Base-by-base conservation (phyloP, 176 grass and related monocot genomes). In the Alloteropsis semialata region DNA sequence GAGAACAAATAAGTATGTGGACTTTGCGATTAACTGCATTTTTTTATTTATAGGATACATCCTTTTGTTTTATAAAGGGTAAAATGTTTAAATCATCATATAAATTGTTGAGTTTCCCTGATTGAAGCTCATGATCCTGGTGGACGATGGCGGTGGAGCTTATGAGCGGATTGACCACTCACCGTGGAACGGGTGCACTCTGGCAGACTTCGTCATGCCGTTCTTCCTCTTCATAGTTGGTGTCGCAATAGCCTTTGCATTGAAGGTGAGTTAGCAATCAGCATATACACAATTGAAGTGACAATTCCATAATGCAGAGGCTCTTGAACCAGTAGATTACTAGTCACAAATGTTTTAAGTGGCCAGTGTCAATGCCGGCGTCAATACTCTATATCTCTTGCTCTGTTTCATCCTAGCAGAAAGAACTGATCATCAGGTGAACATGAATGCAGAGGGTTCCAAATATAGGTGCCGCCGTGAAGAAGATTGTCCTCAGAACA, bases 141-240 rank as follows among this genome's bases (percentile, higher is more conserved):
- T 98, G 61, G 96, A 98, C 32, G 96, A 92, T 42, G 92, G 87
- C 15, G 92, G 96, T 5, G 96, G 67, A 8, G 91, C 90, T 27
- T 98, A 90, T 38, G 89, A 90, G 48, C 59, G 86, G 55, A 98
- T 98, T 27, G 90, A 92, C 21, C 96, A 98, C 67, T 86, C 81
- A 1, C 92, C 96, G 0, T 98, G 96, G 96, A 88, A 95, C 7
- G 96, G 96, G 5, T 98, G 96, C 73, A 94, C 92, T 32, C 73
- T 98, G 44, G 96, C 96, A 16, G 92, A 98, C 67, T 95, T 95
- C 44, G 96, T 98, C 69, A 90, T 98, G 96, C 92, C 93, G 0
- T 98, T 98, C 89, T 98, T 98, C 75, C 93, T 98, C 76, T 98
- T 98, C 79, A 95, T 98, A 37, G 91, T 98, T 15, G 92, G 96